These are phyloP conservation scores for Bipolaris victoriae DNA, from an alignment of 2,329 filamentous ascomycete genomes.

Conservation along the genomic window DNA sequence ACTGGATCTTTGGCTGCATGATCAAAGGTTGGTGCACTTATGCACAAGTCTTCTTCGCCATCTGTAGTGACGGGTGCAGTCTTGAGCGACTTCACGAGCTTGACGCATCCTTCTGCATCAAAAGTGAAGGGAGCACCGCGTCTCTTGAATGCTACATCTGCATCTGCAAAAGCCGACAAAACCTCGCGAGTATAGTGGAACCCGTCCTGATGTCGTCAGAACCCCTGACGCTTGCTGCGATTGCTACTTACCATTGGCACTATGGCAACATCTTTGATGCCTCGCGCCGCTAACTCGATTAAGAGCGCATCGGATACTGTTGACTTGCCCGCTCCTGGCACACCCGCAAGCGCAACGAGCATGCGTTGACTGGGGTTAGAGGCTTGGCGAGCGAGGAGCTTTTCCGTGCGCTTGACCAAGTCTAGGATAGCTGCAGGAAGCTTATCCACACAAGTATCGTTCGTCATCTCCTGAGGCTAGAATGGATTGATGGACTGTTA, in stretches of 20 bases:
- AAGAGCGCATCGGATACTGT: slow-evolving; percentile 33
- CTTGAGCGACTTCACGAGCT: slow-evolving; percentile 24
- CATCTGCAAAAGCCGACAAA: slow-evolving; percentile 26
- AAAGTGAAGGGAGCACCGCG: slow-evolving; percentile 39
- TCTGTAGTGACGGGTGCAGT: slow-evolving; percentile 22
- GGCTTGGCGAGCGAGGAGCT: slow-evolving; percentile 28
- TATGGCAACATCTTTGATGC: slow-evolving; percentile 27
- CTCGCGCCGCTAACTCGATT: slow-evolving; percentile 26
- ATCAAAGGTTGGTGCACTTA: slow-evolving; percentile 34
- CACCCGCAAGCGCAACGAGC: slow-evolving; percentile 36
- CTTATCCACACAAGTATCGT: slow-evolving; percentile 14
- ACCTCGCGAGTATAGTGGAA: slow-evolving; percentile 33
- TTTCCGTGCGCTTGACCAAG: slow-evolving; percentile 26
- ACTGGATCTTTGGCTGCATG: slow-evolving; percentile 35
- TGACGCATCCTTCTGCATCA: slow-evolving; percentile 28
- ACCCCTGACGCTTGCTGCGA: neutral
- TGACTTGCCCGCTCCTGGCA: slow-evolving; percentile 37
- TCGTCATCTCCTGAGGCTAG: slow-evolving; percentile 14
- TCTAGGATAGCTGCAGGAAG: slow-evolving; percentile 23
- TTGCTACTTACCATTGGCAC: slow-evolving; percentile 32
- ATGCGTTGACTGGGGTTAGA: slow-evolving; percentile 27
- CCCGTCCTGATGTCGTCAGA: slow-evolving; percentile 28
- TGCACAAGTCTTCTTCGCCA: slow-evolving; percentile 20
- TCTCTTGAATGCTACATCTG: slow-evolving; percentile 28
- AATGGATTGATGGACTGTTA: neutral